Evolutionary conservation across 192 early-diverging fungal genomes (phyloP), one percentile per base, ranked within the genome.

Genomic region (Coemansia sp.): DNA sequence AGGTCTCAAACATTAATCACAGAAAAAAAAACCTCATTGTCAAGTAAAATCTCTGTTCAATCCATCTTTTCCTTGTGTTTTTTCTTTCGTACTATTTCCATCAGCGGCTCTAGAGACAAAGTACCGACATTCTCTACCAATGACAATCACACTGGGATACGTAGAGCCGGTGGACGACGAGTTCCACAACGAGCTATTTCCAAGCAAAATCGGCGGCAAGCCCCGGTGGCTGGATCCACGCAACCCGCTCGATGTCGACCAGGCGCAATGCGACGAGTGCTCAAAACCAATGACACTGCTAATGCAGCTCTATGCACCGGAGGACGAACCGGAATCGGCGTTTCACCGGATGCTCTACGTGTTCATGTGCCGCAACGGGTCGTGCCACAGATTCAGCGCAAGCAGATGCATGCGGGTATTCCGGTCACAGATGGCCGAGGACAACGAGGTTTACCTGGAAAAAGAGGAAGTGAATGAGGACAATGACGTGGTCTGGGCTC

Each of bases 281-380:
- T 62, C 75, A 12, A 85, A 85, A 56, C 85, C 90, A 4, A 92
- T 95, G 93, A 71, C 75, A 10, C 73, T 94, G 66, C 83, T 97
- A 56, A 50, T 93, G 57, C 95, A 97, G 84, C 72, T 99, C 6
- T 99, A 95, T 63, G 92, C 94, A 1, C 94, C 97, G 10, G 94
- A 99, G 63, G 93, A 99, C 71, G 82, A 89, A 22, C 89, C 92
- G 0, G 65, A 70, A 0, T 89, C 93, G 66, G 96, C 97, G 3
- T 98, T 90, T 68, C 95, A 96, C 68, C 87, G 97, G 42, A 89
- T 89, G 60, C 72, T 98, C 7, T 97, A 96, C 66, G 85, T 99
- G 4, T 99, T 97, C 71, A 88, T 90, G 71, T 99, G 97, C 81
- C 92, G 91, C 63, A 90, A 89, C 33, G 94, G 95, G 25, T 59